Percentiles rank a stretch among this genome's conserved stretches.
Conservation (phyloP, 352 stramenopile genomes). For the Phytophthora macrochlamydospora region DNA sequence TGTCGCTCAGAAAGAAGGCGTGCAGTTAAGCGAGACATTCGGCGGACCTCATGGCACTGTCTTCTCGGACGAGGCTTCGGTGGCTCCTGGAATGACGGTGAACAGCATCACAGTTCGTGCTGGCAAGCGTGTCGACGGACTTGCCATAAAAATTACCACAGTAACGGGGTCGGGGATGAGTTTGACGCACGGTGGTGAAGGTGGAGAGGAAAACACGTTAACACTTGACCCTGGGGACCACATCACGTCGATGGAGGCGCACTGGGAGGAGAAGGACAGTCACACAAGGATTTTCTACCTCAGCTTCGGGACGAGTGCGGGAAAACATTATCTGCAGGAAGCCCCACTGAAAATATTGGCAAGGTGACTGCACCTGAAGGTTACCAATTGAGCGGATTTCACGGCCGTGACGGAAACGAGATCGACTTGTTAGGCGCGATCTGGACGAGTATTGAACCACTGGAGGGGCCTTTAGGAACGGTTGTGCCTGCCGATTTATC, state of each 20-base stretch:
- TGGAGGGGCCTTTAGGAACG: constrained; percentile 17
- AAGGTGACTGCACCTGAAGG: constrained; percentile 13
- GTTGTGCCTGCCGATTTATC: constrained; percentile 37
- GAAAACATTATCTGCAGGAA: constrained; percentile 1
- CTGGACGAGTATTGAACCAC: constrained; percentile 13
- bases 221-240: neutral
- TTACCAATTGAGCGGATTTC: constrained; percentile 16
- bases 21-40: constrained; percentile 13
- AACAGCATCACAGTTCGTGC: constrained; percentile 4
- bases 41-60: constrained; percentile 10
- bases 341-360: neutral
- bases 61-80: constrained; percentile 9
- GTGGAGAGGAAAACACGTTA: constrained; percentile 3
- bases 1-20: neutral
- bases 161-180: neutral
- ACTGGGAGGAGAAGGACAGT: neutral
- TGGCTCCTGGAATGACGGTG: constrained; percentile 8
- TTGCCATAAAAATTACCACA: constrained; percentile 5
- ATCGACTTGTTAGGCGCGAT: constrained; percentile 16
- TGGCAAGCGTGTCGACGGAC: constrained; percentile 10
- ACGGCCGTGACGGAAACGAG: constrained; percentile 10
- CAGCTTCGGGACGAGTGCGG: constrained; percentile 5
- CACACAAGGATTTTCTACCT: constrained; percentile 11
- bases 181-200: constrained; percentile 11
- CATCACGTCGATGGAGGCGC: constrained; percentile 5